A percentile compares a stretch with the other conserved stretches of the same genome.
Evolutionary conservation across 345 rosid species (phyloP).

Genomic region (Viola odorata): DNA sequence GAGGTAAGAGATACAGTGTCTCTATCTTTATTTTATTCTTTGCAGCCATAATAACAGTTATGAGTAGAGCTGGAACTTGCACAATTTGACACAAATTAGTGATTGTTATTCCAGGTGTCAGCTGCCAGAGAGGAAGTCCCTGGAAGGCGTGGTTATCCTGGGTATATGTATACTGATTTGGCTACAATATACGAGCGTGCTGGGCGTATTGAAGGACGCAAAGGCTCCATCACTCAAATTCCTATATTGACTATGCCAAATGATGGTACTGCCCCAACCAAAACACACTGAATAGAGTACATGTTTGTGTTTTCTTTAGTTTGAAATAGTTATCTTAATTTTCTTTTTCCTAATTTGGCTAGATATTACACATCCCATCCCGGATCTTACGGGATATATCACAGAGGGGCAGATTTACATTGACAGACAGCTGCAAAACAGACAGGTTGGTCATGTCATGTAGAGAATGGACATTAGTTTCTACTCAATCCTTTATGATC

Average conservation of each 20-base stretch:
- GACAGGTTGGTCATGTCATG: constrained; percentile 45
- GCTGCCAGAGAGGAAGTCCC: constrained; percentile 99
- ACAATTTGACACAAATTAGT: constrained; percentile 2
- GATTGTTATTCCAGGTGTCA: constrained; percentile 62
- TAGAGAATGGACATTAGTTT: not conserved
- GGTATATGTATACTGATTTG: constrained; percentile 99
- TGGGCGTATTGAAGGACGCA: constrained; percentile 95
- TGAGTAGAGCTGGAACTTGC: not conserved
- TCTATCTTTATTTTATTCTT: not conserved
- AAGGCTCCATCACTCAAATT: constrained; percentile 95
- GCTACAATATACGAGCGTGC: constrained; percentile 98
- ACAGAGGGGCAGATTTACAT: constrained; percentile 94
- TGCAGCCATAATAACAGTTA: not conserved
- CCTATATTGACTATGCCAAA: constrained; percentile 99
- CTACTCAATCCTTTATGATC: too few relatives aligned
- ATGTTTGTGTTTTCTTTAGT: constrained; percentile 2
- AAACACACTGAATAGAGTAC: constrained; percentile 3
- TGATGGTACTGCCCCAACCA: constrained; percentile 52
- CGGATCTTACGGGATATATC: constrained; percentile 98
- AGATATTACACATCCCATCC: constrained; percentile 99
- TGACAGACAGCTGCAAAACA: constrained; percentile 74
- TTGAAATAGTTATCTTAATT: constrained; percentile 1
- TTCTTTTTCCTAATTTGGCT: constrained; percentile 17
- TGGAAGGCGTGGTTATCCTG: constrained; percentile 99
- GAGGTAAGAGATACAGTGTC: constrained; percentile 51